Evolutionary conservation across 2,329 filamentous ascomycete genomes (phyloP).

Genomic region (Penicillium vulpinum): DNA sequence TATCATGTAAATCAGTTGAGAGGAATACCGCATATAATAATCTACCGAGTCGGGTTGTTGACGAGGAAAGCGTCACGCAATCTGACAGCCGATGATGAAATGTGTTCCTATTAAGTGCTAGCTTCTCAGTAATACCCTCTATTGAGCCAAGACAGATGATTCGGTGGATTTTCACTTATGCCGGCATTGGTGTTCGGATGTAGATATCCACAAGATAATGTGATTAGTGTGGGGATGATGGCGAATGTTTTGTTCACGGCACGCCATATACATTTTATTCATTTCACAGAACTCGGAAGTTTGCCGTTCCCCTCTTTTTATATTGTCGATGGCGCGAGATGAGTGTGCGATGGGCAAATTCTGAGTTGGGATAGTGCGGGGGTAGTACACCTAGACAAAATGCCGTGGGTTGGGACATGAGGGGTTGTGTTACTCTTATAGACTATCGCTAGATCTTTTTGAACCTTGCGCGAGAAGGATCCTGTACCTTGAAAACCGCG

Average conservation of each 20-base stretch:
- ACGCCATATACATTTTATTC: background rate
- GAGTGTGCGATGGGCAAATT: constrained; percentile 8
- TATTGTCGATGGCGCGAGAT: constrained; percentile 16
- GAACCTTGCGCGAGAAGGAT: background rate
- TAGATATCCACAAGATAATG: background rate
- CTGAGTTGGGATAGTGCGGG: background rate
- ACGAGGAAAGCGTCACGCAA: constrained; percentile 15
- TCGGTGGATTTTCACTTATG: background rate
- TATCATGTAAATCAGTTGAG: background rate
- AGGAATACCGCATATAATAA: background rate
- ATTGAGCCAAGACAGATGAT: background rate
- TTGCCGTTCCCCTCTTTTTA: constrained; percentile 3
- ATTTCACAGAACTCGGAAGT: background rate
- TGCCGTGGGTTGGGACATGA: background rate
- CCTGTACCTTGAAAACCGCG: background rate
- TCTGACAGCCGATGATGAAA: constrained; percentile 17
- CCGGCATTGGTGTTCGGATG: background rate
- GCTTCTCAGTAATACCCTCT: background rate
- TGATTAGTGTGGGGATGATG: constrained; percentile 21
- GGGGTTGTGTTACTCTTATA: background rate
- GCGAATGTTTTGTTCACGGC: constrained; percentile 17
- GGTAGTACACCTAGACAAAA: background rate
- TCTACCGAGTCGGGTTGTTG: background rate
- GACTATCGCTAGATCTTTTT: background rate
- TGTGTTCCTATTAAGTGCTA: background rate